Evolutionary conservation across 140 eudicot genomes (phyloP).

Genomic region (Ambrosia hybrid): DNA sequence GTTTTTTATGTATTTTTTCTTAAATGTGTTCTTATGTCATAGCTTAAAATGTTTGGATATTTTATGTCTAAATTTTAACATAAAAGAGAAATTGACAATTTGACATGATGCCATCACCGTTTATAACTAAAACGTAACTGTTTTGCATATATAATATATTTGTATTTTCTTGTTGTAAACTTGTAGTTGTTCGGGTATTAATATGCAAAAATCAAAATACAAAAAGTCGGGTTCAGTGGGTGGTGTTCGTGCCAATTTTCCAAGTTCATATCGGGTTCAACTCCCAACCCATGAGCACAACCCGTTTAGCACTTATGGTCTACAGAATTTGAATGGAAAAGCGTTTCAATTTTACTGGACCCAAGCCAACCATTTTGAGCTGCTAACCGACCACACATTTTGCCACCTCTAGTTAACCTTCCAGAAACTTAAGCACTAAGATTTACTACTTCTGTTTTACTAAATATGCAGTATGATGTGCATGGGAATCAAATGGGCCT

Average conservation of each 20-base stretch:
- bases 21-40: too few species aligned
- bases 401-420: not conserved
- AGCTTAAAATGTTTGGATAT: too few species aligned
- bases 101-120: too few species aligned
- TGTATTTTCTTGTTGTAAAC: too few species aligned
- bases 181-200: too few species aligned
- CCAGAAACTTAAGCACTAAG: conserved; percentile 13
- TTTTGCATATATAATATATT: too few species aligned
- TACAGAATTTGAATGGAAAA: not conserved
- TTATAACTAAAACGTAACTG: too few species aligned
- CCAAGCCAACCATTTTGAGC: conserved; percentile 5
- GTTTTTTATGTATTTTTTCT: too few species aligned
- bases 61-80: too few species aligned
- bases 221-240: not conserved
- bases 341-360: not conserved
- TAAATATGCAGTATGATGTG: conserved; percentile 49
- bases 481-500: conserved; percentile 59
- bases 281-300: not conserved
- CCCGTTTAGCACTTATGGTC: not conserved
- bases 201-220: too few species aligned
- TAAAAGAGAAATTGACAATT: too few species aligned
- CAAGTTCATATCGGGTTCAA: not conserved
- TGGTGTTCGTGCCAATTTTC: too few species aligned
- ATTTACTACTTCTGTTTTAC: conserved; percentile 15
- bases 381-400: not conserved